Conservation (phyloP, 768 basidiomycete genomes). For the Hericium rajendrae region DNA sequence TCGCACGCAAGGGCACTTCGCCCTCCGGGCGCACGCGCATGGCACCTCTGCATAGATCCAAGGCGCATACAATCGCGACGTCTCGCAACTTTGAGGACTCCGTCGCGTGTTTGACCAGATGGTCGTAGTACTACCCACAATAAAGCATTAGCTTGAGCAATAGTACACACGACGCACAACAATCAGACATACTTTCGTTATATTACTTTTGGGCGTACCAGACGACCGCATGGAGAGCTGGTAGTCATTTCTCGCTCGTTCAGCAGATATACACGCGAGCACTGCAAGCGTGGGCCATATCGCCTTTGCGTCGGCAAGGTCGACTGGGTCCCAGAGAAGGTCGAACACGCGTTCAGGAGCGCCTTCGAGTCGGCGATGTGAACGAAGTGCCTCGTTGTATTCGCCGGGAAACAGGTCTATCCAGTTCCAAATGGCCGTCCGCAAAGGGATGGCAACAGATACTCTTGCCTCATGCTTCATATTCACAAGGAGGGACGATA, state of each 20-base stretch:
- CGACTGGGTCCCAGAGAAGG: slow-evolving; percentile 41
- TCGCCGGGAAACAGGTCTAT: slow-evolving; percentile 70
- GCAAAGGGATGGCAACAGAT: slow-evolving; percentile 62
- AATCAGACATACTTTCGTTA: slow-evolving; percentile 6
- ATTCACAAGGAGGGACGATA: slow-evolving; percentile 74
- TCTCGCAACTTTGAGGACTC: slow-evolving; percentile 52
- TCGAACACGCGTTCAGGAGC: slow-evolving; percentile 85
- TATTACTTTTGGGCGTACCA: slow-evolving; percentile 12
- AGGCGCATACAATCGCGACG: slow-evolving; percentile 57
- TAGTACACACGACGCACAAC: slow-evolving; percentile 16
- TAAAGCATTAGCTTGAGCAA: slow-evolving; percentile 20
- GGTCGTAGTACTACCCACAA: slow-evolving; percentile 42
- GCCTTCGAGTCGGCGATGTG: slow-evolving; percentile 60
- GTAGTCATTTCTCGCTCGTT: slow-evolving; percentile 54
- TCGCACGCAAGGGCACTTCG: slow-evolving; percentile 52
- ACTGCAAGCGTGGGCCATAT: slow-evolving; percentile 80
- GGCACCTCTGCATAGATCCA: slow-evolving; percentile 73
- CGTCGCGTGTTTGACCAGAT: slow-evolving; percentile 35
- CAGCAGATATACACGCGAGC: slow-evolving; percentile 57
- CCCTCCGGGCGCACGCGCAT: slow-evolving; percentile 31
- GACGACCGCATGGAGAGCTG: slow-evolving; percentile 20
- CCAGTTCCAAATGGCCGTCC: slow-evolving; percentile 86
- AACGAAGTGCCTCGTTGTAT: slow-evolving; percentile 61
- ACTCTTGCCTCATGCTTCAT: slow-evolving; percentile 68
- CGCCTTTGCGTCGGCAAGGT: slow-evolving; percentile 33